Base-by-base conservation (phyloP, 345 rosid genomes). In the Sonneratia alba region DNA sequence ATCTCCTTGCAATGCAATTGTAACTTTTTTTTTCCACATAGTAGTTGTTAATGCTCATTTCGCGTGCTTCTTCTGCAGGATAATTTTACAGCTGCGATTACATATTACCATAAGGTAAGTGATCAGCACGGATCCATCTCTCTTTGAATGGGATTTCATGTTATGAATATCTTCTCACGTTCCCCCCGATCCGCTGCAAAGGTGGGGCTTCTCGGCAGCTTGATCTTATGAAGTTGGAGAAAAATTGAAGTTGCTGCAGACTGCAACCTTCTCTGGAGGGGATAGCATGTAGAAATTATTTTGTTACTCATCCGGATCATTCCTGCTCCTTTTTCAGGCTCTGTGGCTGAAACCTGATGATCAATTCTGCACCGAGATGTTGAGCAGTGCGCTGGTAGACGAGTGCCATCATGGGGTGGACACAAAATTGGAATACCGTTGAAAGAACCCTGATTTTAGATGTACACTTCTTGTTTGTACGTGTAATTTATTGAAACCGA, bases 281-380 rank as follows among this genome's bases (percentile, higher is more conserved):
- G 3, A 47, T 40, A 48, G 14, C 4, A 34, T 24, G 13, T 7
- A 62, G 0, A 15, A 32, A 27, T 62, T 27, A 4, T 14, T 9
- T 27, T 11, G 19, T 62, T 11, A 2, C 4, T 34, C 27, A 18
- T 27, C 37, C 55, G 70, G 62, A 67, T 51, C 14, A 19, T 68
- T 69, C 49, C 40, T 55, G 11, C 38, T 24, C 5, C 32, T 15
- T 27, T n/a, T 75, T 71, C 89, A 91, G 97, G 97, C 96, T 66
- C 68, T 92, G 61, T 89, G 91, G 92, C 75, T 88, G 84, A 87
- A 88, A 76, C 88, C 95, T 13, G 87, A 91, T 57, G 98, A 91
- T 79, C 87, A 87, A 45, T 95, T 92, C 77, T 92, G 97, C 86
- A 80, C 87, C 0, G 97, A 95, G 68, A 92, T 95, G 99, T 81